phyloP scores from a whole-genome alignment of 2,329 filamentous ascomycete species.

The Sporothrix variecibatus region DNA sequence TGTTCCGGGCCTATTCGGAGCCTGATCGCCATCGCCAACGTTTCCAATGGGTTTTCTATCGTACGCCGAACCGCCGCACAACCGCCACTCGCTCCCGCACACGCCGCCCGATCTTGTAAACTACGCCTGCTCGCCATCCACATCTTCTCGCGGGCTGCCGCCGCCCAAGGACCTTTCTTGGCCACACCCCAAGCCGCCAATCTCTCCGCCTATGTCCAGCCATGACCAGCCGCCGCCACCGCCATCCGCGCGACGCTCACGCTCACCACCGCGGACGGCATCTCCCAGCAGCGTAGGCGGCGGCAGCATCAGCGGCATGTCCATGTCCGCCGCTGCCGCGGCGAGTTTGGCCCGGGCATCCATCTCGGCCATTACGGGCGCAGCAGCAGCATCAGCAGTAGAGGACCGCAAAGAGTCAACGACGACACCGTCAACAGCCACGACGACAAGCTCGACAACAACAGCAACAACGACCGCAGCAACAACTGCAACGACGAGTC shows the following conservation, averaged over 20 bases:
- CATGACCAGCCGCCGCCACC: constrained; percentile 51
- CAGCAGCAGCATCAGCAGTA: neutral
- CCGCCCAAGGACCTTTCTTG: constrained; percentile 49
- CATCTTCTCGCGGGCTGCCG: constrained; percentile 23
- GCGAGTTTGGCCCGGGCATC: constrained; percentile 13
- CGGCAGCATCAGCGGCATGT: constrained; percentile 39
- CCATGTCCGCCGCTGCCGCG: constrained; percentile 37
- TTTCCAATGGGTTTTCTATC: constrained; percentile 60
- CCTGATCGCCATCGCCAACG: constrained; percentile 29
- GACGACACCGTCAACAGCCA: neutral
- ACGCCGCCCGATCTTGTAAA: constrained; percentile 58
- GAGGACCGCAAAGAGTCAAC: neutral
- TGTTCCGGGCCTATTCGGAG: constrained; percentile 22
- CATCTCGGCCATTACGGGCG: neutral
- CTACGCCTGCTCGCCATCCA: constrained; percentile 47
- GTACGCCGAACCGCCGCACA: constrained; percentile 52
- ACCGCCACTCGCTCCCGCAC: constrained; percentile 53
- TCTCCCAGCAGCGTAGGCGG: constrained; percentile 41
- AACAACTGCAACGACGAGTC: neutral
- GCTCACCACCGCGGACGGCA: constrained; percentile 3
- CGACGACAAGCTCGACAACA: constrained; percentile 25
- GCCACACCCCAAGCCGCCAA: constrained; percentile 44
- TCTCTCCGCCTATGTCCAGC: constrained; percentile 60
- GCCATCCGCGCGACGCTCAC: constrained; percentile 1
- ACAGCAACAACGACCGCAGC: neutral